Evolutionary conservation across 768 basidiomycete species (phyloP), one percentile per base, ranked within the genome.

Genomic region (Rhodotorula kratochvilovae): DNA sequence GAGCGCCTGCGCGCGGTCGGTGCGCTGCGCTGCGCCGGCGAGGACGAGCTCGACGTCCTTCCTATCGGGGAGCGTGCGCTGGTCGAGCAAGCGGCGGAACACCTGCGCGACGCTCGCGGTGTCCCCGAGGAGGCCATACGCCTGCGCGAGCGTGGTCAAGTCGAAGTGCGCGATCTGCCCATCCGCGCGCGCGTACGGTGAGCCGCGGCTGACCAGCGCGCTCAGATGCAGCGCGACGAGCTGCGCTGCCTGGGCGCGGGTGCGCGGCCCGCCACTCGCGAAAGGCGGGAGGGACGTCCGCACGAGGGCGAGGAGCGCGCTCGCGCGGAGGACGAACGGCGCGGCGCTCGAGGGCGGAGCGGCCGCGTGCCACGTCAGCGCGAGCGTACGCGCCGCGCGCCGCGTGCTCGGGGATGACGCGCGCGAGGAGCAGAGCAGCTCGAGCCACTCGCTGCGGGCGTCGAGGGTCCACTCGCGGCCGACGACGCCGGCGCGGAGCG

Each of bases 91-190:
- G 19, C 57, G 45, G 36, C 56, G 35, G 51, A 66, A 69, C 11
- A 73, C 64, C 35, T 73, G 72, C 10, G 36, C 67, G 35, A 65
- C 63, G 5, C 31, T 36, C 11, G 27, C 27, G 13, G 2, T 10
- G 51, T 73, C 72, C 12, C 60, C 46, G 13, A 68, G 45, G 16
- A 73, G 45, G 6, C 33, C n/a, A 25, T 63, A 73, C 31, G 60
- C 51, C 33, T 62, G 60, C 13, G 67, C 72, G 17, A 73, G 50
- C 13, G 72, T 66, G 19, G 72, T 69, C n/a, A 73, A 29, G 51
- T 68, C 72, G 56, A 35, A 73, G 48, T 68, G 67, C n/a, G 25
- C n/a, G 55, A 65, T 36, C 23, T 31, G 3, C 3, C 31, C 29
- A 7, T 2, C 8, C 16, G 61, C 51, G 17, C 36, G 7, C 39